Evolutionary conservation across 371 early-diverging fungal genomes (phyloP), one percentile per base, ranked within the genome.

Genomic region (Umbelopsis sp.): DNA sequence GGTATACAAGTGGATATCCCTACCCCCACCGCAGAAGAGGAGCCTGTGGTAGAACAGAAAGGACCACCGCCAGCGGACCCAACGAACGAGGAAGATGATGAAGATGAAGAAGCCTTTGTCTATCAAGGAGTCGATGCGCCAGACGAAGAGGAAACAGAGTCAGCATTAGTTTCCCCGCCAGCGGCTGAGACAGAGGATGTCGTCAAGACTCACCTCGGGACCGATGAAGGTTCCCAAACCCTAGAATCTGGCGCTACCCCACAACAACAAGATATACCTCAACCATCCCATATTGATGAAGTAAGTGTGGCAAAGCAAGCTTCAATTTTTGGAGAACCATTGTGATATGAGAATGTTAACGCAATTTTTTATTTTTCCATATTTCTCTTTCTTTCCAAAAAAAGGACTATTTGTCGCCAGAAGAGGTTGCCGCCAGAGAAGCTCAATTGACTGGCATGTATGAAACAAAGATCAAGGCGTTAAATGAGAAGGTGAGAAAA

Each of bases 91-190:
- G 74, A 72, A 3, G 81, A 78, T 12, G 74, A 74, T n/a, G 77
- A 77, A 20, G 78, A 80, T 0, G 78, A 80, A 16, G 78, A 77
- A 37, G 77, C 75, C 0, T 81, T 81, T 72, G 75, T 81, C 0
- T 81, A 81, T 66, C 70, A 74, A 7, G 81, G 81, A 1, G 67
- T 72, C 57, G 81, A 81, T 70, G 76, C 81, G 10, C 62, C 71
- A 11, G 70, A 53, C 50, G 35, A 45, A 51, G 18, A 41, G 12
- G 10, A 44, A 5, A 44, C 45, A 67, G 67, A 69, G 29, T 65
- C 48, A 37, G 52, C 16, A 64, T 29, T 22, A 3, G 18, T 18
- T 7, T 5, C 16, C 18, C 8, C 16, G 48, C 18, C 6, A 14
- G 48, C n/a, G 18, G 7, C 16, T 7, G 18, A 48, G 48, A 48